phyloP scores from a whole-genome alignment of 179 eudicot species.

The Carnegiea gigantea region DNA sequence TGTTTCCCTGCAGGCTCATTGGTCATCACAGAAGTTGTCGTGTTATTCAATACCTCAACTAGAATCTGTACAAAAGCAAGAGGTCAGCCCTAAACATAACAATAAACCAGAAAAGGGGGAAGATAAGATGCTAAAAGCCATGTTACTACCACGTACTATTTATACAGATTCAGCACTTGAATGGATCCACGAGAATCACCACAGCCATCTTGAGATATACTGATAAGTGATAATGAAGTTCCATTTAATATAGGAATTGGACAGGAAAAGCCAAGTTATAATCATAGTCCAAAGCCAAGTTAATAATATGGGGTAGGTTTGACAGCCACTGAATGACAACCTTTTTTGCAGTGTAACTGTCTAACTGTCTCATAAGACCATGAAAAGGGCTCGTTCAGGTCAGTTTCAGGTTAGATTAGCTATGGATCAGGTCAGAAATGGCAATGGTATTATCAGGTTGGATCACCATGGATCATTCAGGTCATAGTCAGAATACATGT shows the following conservation, averaged over 20 bases:
- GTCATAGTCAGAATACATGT: background rate
- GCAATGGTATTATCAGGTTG: background rate
- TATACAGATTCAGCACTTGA: background rate
- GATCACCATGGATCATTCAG: background rate
- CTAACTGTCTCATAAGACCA: background rate
- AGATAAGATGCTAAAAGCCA: background rate
- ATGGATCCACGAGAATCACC: background rate
- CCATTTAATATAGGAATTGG: background rate
- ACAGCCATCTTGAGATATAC: background rate
- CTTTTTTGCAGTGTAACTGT: background rate
- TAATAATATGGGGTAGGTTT: background rate
- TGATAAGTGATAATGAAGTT: background rate
- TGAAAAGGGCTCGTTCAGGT: background rate
- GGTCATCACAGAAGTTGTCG: slow-evolving; percentile 37
- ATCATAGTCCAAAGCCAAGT: background rate
- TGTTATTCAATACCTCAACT: slow-evolving; percentile 64
- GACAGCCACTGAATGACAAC: background rate
- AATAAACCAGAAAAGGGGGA: background rate
- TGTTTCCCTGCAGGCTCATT: slow-evolving; percentile 61
- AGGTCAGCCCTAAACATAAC: background rate
- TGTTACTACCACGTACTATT: background rate
- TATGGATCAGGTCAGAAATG: background rate
- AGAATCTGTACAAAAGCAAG: slow-evolving; percentile 55
- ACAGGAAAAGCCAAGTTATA: background rate
- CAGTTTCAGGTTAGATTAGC: background rate